These are phyloP conservation scores for Ophiocordyceps polyrhachis-furcata DNA, from an alignment of 2,329 filamentous ascomycete species.

Conservation along the genomic window DNA sequence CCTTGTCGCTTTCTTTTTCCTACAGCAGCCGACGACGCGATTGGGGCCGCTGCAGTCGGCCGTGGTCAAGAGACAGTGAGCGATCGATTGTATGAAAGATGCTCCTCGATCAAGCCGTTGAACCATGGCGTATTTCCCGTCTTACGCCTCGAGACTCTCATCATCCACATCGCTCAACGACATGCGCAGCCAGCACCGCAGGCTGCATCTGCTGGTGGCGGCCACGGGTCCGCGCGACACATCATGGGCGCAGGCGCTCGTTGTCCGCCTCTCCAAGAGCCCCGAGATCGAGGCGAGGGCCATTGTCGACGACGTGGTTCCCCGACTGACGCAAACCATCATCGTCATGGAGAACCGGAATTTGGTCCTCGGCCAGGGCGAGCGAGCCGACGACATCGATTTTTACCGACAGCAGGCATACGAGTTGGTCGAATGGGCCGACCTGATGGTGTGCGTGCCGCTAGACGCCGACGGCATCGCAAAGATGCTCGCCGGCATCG, in stretches of 20 bases:
- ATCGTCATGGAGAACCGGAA: conserved; percentile 38
- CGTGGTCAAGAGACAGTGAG: not conserved
- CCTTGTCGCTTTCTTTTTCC: not conserved
- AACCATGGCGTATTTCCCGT: conserved; percentile 15
- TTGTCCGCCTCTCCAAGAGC: conserved; percentile 48
- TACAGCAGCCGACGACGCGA: not conserved
- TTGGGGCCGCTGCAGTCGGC: not conserved
- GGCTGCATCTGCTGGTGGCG: conserved; percentile 43
- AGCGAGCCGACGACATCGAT: conserved; percentile 29
- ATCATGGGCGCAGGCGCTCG: conserved; percentile 45
- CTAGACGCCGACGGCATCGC: conserved; percentile 71
- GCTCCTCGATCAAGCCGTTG: conserved; percentile 10
- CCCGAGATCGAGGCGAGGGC: conserved; percentile 40
- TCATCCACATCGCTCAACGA: conserved; percentile 19
- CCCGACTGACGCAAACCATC: conserved; percentile 43
- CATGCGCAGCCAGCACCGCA: conserved; percentile 19
- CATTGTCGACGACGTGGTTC: conserved; percentile 46
- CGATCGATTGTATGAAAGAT: conserved; percentile 5
- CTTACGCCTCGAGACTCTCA: conserved; percentile 12
- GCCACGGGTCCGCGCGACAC: conserved; percentile 47
- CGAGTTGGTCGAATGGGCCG: conserved; percentile 71
- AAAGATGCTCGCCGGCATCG: conserved; percentile 72
- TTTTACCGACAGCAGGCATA: conserved; percentile 31
- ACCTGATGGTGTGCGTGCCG: conserved; percentile 67
- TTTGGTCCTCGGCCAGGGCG: conserved; percentile 12